Base-by-base conservation (phyloP, 768 basidiomycete species). In the Lactarius sanguifluus region DNA sequence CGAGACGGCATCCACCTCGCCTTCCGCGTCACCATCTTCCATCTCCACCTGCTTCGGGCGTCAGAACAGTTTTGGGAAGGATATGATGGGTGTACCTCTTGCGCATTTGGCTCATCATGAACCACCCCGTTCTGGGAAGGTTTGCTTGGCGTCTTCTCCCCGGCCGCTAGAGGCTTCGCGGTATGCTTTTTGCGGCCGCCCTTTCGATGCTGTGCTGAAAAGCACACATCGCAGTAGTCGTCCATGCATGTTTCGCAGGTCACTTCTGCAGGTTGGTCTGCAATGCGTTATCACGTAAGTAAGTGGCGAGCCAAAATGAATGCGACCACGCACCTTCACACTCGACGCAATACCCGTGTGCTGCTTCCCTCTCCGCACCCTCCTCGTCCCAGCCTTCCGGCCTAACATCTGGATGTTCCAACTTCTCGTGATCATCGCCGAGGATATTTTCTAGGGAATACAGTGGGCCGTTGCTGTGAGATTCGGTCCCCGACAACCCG, bases 251-350 rank as follows among this genome's bases (percentile, higher is more conserved):
- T 81, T 72, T 88, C 85, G 72, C 92, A 94, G 59, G 79, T 75
- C 25, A 94, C 72, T 72, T 91, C 84, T 5, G 91, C 90, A 63
- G 92, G 91, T 74, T 94, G 92, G 79, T 94, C 92, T 94, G 65
- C 52, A 36, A 41, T 20, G 56, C 40, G 61, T 62, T 50, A 59
- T 45, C 52, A 57, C 38, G 32, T 63, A 50, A 40, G 34, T 57
- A 57, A 15, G 34, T 58, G 20, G 57, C 38, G 16, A 25, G 40
- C 18, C 38, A 56, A 38, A 5, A 16, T 25, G 56, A 12, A 25
- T 12, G 15, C 15, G 18, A n/a, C 30, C 15, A 71, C 77, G 71
- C 67, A 92, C 92, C 92, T 85, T 94, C 92, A 74, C 92, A 94
- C 76, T 94, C 92, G 61, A 93, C 75, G 69, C 92, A 94, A 72